Evolutionary conservation across 805 yeast species (phyloP).

Genomic region (Wickerhamiella lipophila): DNA sequence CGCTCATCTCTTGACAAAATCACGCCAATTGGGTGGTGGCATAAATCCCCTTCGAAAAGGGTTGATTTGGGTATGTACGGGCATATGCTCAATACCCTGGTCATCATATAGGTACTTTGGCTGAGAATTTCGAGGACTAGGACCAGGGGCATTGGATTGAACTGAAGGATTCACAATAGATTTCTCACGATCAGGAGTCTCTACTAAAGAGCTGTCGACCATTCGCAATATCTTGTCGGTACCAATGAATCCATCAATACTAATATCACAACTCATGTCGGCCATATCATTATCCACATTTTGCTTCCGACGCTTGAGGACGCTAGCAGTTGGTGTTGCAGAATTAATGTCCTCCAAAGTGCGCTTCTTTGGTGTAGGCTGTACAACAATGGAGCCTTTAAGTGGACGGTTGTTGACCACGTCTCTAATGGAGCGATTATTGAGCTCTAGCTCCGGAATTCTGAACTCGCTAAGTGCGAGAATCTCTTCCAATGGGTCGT

Average conservation of each 20-base stretch:
- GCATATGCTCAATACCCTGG: conserved; percentile 6
- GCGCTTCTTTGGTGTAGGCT: conserved; percentile 13
- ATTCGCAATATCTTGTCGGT: conserved; percentile 28
- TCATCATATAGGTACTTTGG: conserved; percentile 19
- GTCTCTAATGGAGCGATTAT: conserved; percentile 9
- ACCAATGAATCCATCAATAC: conserved; percentile 17
- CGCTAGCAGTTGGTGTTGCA: conserved; percentile 11
- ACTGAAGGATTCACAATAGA: conserved; percentile 17
- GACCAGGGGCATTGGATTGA: conserved; percentile 20
- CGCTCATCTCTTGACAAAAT: not conserved
- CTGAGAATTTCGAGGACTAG: conserved; percentile 20
- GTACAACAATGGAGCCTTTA: not conserved
- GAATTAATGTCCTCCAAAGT: conserved; percentile 11
- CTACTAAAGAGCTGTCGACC: conserved; percentile 29
- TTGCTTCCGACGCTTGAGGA: conserved; percentile 9
- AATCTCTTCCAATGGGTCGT: conserved; percentile 14
- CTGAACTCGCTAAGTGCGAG: conserved; percentile 12
- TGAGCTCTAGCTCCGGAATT: conserved; percentile 9
- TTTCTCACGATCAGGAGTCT: conserved; percentile 24
- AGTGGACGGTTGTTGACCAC: conserved; percentile 3
- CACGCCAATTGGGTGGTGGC: conserved; percentile 13
- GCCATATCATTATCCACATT: not conserved
- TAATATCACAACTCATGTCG: conserved; percentile 6
- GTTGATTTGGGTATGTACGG: not conserved
- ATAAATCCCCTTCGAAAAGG: conserved; percentile 4